These are phyloP conservation scores for Zopfochytrium polystomum DNA, from an alignment of 371 early-diverging fungal genomes.

Conservation along the genomic window DNA sequence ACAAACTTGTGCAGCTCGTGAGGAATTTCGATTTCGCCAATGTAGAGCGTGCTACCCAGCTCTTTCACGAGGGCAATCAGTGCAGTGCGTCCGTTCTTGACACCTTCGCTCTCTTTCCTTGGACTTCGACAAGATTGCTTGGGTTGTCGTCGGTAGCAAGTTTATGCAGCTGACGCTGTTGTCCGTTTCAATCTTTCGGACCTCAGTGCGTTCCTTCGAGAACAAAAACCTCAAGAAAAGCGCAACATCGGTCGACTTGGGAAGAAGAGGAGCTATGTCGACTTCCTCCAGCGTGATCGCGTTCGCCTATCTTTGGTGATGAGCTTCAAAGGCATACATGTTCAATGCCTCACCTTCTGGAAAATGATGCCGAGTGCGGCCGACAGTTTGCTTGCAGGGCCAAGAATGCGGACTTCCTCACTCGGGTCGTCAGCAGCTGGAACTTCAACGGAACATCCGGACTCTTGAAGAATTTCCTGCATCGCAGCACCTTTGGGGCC, in stretches of 20 bases:
- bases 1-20: constrained; percentile 77
- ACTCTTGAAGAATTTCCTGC: constrained; percentile 72
- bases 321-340: too few species aligned
- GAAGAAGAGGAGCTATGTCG: constrained; percentile 28
- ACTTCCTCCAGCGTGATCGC: constrained; percentile 42
- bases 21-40: constrained; percentile 72
- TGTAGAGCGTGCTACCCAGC: constrained; percentile 41
- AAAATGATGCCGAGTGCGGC: constrained; percentile 70
- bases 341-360: too few species aligned
- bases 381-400: constrained; percentile 65
- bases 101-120: constrained; percentile 41
- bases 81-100: too few species aligned
- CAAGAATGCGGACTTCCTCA: constrained; percentile 76
- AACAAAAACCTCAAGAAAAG: constrained; percentile 41
- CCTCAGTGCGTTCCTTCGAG: constrained; percentile 38
- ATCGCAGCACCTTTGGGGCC: constrained; percentile 78
- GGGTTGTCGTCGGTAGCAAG: constrained; percentile 6
- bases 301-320: too few species aligned
- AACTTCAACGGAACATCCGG: constrained; percentile 80
- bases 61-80: constrained; percentile 32
- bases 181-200: constrained; percentile 44
- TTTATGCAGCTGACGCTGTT: constrained; percentile 33
- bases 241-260: constrained; percentile 27
- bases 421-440: constrained; percentile 67
- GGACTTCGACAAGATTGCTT: constrained; percentile 35